Base-by-base conservation (phyloP, 345 rosid species). In the Pistacia atlantica region DNA sequence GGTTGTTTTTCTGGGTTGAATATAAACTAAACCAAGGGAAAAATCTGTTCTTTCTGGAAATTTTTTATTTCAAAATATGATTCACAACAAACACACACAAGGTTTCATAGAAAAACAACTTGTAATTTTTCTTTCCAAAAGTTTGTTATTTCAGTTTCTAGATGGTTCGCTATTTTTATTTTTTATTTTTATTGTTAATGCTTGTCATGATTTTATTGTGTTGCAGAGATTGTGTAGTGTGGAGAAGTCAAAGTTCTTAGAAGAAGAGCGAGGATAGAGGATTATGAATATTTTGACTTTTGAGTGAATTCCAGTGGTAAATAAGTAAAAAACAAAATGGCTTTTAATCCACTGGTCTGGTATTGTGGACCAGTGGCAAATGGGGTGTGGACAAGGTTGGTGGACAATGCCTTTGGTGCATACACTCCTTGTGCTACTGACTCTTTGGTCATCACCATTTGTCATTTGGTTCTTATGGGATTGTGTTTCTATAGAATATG, bases 401-500 rank as follows among this genome's bases (percentile, higher is more conserved):
- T 92, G 79, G 88, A 88, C 75, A 93, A 91, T 89, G 99, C 97
- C 18, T 90, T 96, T 83, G 99, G 99, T 60, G 91, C 89, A 59
- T 96, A 93, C 83, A 93, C 99, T 65, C 99, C 99, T 33, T 93
- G 99, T 86, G 97, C 93, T 55, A 84, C 94, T 25, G 90, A 93
- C 80, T 87, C 95, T 63, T 77, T 93, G 80, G 99, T 93, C 72
- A 63, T 93, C 42, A 77, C 83, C 4, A 22, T 90, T 66, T 86
- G 97, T 69, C 90, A 96, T 78, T 59, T 96, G 84, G 86, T 81
- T 77, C 88, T 96, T 64, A 80, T 90, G 79, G 85, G 87, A 16
- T 84, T 96, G 2, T 93, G 98, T 81, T 73, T 86, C 61, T 92
- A 92, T 62, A 89, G 98, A 14, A 77, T 92, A 73, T 96, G 98